phyloP scores from a whole-genome alignment of 352 stramenopile species.

The Pythium rhizo-oryzae region DNA sequence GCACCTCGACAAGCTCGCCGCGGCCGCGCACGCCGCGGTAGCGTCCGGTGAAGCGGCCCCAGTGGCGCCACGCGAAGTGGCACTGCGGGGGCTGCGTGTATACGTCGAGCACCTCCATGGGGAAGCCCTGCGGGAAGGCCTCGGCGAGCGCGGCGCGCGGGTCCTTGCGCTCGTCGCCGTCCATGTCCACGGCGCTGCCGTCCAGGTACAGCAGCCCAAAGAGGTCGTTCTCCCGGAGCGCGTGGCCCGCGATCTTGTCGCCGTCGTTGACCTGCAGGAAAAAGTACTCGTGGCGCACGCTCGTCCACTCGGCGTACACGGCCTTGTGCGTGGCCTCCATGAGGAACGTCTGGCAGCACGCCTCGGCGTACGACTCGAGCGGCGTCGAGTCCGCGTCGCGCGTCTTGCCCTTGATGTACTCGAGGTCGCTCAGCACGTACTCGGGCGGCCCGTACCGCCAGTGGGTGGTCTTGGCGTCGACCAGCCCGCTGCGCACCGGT shows the following conservation, averaged over 20 bases:
- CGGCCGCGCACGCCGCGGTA: constrained; percentile 69
- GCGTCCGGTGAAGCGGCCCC: constrained; percentile 69
- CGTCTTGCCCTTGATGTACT: constrained; percentile 62
- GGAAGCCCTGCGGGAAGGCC: constrained; percentile 74
- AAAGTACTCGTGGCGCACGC: constrained; percentile 59
- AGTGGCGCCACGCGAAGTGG: constrained; percentile 84
- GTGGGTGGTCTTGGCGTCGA: constrained; percentile 29
- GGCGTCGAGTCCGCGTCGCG: constrained; percentile 60
- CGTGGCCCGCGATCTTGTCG: constrained; percentile 37
- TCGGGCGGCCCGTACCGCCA: constrained; percentile 76
- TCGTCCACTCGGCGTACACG: constrained; percentile 60
- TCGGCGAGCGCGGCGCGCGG: constrained; percentile 57
- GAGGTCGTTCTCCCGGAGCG: constrained; percentile 63
- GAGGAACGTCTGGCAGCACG: constrained; percentile 76
- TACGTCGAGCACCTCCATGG: constrained; percentile 79
- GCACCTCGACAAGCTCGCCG: constrained; percentile 57
- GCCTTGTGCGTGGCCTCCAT: constrained; percentile 81
- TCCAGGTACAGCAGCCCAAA: constrained; percentile 70
- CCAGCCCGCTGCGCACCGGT: constrained; percentile 49
- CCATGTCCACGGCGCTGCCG: constrained; percentile 39
- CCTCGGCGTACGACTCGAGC: constrained; percentile 73
- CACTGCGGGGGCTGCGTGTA: constrained; percentile 77
- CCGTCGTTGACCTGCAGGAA: constrained; percentile 79
- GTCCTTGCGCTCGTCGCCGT: constrained; percentile 48
- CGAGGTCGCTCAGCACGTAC: constrained; percentile 78